These are phyloP conservation scores for Ogataea dorogensis DNA, from an alignment of 805 yeast genomes.

Conservation along the genomic window DNA sequence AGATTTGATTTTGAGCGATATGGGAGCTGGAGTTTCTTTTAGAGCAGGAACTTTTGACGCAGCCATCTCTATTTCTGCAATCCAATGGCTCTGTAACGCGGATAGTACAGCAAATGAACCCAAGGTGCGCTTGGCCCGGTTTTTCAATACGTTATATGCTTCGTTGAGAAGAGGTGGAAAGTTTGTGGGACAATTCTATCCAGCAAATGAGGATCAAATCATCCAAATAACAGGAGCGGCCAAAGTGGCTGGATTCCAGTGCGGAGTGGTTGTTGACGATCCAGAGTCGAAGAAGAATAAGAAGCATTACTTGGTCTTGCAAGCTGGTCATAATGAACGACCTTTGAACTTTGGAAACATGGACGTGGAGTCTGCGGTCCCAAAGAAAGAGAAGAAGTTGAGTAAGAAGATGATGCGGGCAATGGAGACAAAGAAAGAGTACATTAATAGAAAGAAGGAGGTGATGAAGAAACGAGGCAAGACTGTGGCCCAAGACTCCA, in stretches of 20 bases:
- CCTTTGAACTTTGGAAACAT: slow-evolving; percentile 78
- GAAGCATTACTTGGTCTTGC: slow-evolving; percentile 84
- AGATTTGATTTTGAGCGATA: slow-evolving; percentile 85
- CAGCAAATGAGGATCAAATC: slow-evolving; percentile 82
- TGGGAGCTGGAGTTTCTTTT: slow-evolving; percentile 93
- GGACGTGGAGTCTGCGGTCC: slow-evolving; percentile 65
- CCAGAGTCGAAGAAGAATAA: slow-evolving; percentile 90
- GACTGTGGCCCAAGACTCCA: slow-evolving; percentile 83
- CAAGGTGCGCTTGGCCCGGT: slow-evolving; percentile 69
- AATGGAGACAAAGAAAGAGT: slow-evolving; percentile 75
- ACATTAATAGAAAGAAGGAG: slow-evolving; percentile 87
- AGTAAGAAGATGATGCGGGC: slow-evolving; percentile 50
- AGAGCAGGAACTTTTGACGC: slow-evolving; percentile 97
- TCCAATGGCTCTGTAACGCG: slow-evolving; percentile 98
- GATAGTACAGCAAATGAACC: slow-evolving; percentile 84
- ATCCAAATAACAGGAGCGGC: slow-evolving; percentile 80
- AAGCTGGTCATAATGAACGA: slow-evolving; percentile 79
- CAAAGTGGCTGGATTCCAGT: slow-evolving; percentile 91
- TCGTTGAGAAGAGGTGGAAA: slow-evolving; percentile 91
- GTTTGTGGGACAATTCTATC: slow-evolving; percentile 96
- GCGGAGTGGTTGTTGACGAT: slow-evolving; percentile 91
- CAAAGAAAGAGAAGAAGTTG: slow-evolving; percentile 35
- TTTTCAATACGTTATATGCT: slow-evolving; percentile 87
- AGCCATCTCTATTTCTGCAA: slow-evolving; percentile 90
- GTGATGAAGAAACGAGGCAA: slow-evolving; percentile 90